Percentiles rank a stretch among this genome's conserved stretches.
These are phyloP conservation scores for Tylopilus vinaceipallidus DNA, from an alignment of 768 basidiomycete species.

Conservation along the genomic window DNA sequence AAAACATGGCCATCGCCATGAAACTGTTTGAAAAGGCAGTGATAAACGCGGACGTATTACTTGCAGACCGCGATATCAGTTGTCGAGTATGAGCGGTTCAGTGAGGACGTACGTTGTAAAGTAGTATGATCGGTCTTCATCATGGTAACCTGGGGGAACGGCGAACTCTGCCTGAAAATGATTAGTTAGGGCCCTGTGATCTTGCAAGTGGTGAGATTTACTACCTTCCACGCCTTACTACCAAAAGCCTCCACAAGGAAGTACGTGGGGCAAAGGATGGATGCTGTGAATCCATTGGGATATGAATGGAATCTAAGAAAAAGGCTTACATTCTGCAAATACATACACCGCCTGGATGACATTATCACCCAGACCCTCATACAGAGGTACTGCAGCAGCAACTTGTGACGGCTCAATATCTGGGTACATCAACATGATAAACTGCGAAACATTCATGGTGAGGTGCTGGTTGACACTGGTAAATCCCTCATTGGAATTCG, in stretches of 20 bases:
- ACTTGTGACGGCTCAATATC: neutral
- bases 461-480: neutral
- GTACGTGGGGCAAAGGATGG: too few relatives aligned
- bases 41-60: slow-evolving; percentile 1
- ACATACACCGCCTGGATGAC: slow-evolving; percentile 1
- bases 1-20: slow-evolving; percentile 1
- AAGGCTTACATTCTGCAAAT: too few relatives aligned
- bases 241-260: too few relatives aligned
- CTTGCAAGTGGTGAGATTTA: too few relatives aligned
- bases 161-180: slow-evolving; percentile 9
- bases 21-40: slow-evolving; percentile 6
- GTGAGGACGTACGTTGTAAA: neutral
- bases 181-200: neutral
- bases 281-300: too few relatives aligned
- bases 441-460: slow-evolving; percentile 1
- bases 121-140: slow-evolving; percentile 1
- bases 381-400: neutral
- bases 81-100: too few relatives aligned
- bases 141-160: slow-evolving; percentile 7
- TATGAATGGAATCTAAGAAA: too few relatives aligned
- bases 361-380: neutral
- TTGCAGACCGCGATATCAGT: neutral
- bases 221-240: too few relatives aligned
- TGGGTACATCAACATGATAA: neutral
- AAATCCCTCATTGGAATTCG: slow-evolving; percentile 1